These are phyloP conservation scores for Magnolia changhungtana DNA, from an alignment of 164 flowering plant species.

Conservation along the genomic window DNA sequence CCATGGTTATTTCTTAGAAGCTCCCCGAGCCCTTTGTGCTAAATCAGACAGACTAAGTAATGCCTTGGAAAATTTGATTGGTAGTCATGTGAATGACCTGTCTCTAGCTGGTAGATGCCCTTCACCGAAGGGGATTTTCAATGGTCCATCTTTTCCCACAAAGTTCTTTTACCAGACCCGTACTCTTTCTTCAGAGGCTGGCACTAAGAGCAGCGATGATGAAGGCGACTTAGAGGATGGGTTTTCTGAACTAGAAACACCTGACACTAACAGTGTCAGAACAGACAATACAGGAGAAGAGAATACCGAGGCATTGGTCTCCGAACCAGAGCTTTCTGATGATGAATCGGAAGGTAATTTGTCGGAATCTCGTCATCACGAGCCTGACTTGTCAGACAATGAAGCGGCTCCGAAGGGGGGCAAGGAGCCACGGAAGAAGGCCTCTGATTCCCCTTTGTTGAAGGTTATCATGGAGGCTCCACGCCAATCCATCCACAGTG, in stretches of 20 bases:
- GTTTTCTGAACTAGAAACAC: slow-evolving; percentile 66
- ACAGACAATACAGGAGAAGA: slow-evolving; percentile 11
- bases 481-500: slow-evolving; percentile 26
- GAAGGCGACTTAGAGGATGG: slow-evolving; percentile 59
- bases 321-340: slow-evolving; percentile 49
- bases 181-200: slow-evolving; percentile 56
- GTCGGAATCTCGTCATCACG: slow-evolving; percentile 26
- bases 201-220: slow-evolving; percentile 46
- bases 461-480: slow-evolving; percentile 38
- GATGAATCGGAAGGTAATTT: slow-evolving; percentile 27
- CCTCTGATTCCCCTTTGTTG: slow-evolving; percentile 27
- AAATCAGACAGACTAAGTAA: slow-evolving; percentile 17
- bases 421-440: slow-evolving; percentile 11
- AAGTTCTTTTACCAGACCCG: slow-evolving; percentile 18
- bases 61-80: slow-evolving; percentile 16
- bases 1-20: slow-evolving; percentile 21
- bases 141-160: slow-evolving; percentile 6
- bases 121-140: slow-evolving; percentile 16
- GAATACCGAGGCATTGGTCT: slow-evolving; percentile 28
- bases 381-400: slow-evolving; percentile 27
- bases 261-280: slow-evolving; percentile 1
- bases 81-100: slow-evolving; percentile 4
- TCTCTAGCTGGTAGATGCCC: slow-evolving; percentile 3
- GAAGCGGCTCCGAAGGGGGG: slow-evolving; percentile 19
- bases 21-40: slow-evolving; percentile 21